phyloP scores from a whole-genome alignment of 495 filamentous ascomycete species.

The Clohesyomyces aquaticus region DNA sequence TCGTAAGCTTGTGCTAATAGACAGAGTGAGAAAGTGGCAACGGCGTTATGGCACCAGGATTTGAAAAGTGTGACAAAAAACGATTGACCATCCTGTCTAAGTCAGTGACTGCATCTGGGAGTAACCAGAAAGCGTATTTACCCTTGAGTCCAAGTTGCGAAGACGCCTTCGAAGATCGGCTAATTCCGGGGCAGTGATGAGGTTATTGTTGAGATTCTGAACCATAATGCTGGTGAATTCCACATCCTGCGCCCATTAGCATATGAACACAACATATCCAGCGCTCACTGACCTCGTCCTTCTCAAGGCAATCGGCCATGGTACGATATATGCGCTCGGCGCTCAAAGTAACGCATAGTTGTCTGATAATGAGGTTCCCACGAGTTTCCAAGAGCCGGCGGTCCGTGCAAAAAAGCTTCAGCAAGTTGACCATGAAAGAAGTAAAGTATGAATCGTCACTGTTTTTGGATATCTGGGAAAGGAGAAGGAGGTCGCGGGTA shows the following conservation, averaged over 20 bases:
- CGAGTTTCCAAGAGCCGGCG: conserved; percentile 85
- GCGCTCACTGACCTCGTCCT: conserved; percentile 69
- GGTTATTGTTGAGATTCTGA: conserved; percentile 97
- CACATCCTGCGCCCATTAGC: conserved; percentile 62
- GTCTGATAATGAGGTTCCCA: conserved; percentile 94
- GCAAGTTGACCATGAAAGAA: conserved; percentile 95
- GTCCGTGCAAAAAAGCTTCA: conserved; percentile 95
- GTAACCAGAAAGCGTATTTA: conserved; percentile 40
- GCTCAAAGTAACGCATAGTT: conserved; percentile 89
- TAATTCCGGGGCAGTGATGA: conserved; percentile 95
- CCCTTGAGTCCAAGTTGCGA: conserved; percentile 84
- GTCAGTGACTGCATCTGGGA: conserved; percentile 32
- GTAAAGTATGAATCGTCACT: conserved; percentile 97
- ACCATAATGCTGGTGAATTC: conserved; percentile 99
- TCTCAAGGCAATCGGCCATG: conserved; percentile 93
- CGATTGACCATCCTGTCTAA: conserved; percentile 77
- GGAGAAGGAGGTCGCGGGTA: conserved; percentile 88
- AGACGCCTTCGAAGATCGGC: conserved; percentile 87
- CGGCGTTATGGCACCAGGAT: conserved; percentile 98
- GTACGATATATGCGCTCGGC: conserved; percentile 96
- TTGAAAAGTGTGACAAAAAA: conserved; percentile 95
- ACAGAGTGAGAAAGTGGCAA: conserved; percentile 95
- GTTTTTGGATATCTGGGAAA: conserved; percentile 94
- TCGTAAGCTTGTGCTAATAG: conserved; percentile 97
- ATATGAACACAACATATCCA: neutral